Base-by-base conservation (phyloP, 495 filamentous ascomycete genomes). In the Hypoxylon perforatum region DNA sequence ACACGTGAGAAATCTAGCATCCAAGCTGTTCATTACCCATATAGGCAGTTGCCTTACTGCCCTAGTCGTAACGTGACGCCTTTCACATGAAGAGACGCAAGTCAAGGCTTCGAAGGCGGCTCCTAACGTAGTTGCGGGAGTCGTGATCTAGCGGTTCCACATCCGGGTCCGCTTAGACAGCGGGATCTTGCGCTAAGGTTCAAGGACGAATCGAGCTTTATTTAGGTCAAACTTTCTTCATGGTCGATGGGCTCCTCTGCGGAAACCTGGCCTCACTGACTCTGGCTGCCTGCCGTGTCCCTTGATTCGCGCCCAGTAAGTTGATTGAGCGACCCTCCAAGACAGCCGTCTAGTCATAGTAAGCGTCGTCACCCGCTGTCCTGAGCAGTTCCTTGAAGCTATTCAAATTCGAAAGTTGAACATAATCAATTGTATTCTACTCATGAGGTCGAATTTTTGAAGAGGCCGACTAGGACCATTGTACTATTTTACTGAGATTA, bases 301-400 rank as follows among this genome's bases (percentile, higher is more conserved):
- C 30, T 39, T 10, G 10, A 14, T 25, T 28, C 15, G 6, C 44
- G 35, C 19, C 36, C 36, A 62, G 41, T 62, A 30, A 55, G 33
- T 36, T 44, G 15, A 17, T 45, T 45, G 25, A 44, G 28, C 44
- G 45, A 45, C 51, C 45, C 36, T 42, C 45, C 46, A 56, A 18
- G 15, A 56, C 3, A 23, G 8, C 15, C 14, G 15, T 38, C 19
- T 39, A 25, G 53, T 45, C 45, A 14, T 64, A 57, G 61, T 64
- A 64, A 64, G 61, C 61, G 41, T 57, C 44, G 46, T 44, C 60
- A 63, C 23, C 4, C 17, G 19, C 38, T 30, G 10, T 21, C 8
- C 11, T 33, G 17, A 21, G n/a, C n/a, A 1, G 18, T 50, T 18
- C 44, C 60, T 36, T 44, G 23, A 45, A 44, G 44, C 23, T 56